Base-by-base conservation (phyloP, 192 early-diverging fungal genomes). In the Entomortierella beljakovae region DNA sequence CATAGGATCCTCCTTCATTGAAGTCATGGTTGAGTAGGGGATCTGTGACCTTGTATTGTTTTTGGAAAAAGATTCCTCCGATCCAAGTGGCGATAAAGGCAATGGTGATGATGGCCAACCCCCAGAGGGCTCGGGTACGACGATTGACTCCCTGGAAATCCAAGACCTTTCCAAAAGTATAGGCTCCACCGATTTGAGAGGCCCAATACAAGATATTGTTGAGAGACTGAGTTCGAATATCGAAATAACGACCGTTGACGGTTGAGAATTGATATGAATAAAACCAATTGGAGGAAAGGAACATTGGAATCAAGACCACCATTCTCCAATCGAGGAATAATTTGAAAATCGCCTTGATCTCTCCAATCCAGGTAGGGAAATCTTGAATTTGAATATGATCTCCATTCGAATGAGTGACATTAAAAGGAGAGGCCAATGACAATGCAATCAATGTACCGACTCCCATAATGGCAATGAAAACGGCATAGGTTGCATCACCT, bases 181-280 rank as follows among this genome's bases (percentile, higher is more conserved):
- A 81, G 26, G 88, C 88, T 23, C 90, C 92, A 22, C 87, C 31
- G 64, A 94, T 94, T 72, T 94, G 91, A 53, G 88, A 82, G 20
- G 85, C 70, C 93, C 93, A 94, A 62, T 92, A 94, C 34, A 92
- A 49, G 54, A 88, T 69, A 51, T 87, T 85, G 83, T 94, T 93
- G 48, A 94, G 83, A 2, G 85, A 79, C 57, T 90, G 88, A 28
- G 92, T 88, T 28, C 91, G 87, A 63, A 89, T 42, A 37, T 83
- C 89, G 62, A 93, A 93, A 64, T 88, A 80, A 35, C 68, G 59
- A 3, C 88, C 88, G 56, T 93, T 91, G 59, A 85, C 84, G 51
- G 67, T 81, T 58, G 61, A 62, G 60, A 71, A 71, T 55, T 94
- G 90, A 73, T 92, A 92, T 5, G 89, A 85, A 71, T 92, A 93